Evolutionary conservation across 1,284 basidiomycete species (phyloP).

Genomic region (Fistulinella cinereoalba): DNA sequence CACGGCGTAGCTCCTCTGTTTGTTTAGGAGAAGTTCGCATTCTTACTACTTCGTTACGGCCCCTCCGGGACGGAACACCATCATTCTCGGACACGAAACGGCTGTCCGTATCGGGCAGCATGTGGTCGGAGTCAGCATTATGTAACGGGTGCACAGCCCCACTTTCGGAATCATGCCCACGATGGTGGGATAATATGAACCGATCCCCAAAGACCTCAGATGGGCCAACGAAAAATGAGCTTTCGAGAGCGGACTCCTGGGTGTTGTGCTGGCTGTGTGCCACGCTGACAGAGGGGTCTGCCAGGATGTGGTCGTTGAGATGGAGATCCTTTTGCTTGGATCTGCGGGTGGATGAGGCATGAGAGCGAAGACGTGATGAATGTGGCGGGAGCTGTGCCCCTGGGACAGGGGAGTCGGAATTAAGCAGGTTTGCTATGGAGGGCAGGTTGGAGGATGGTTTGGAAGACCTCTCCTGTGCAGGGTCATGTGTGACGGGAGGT

Average conservation of each 20-base stretch:
- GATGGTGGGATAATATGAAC: constrained; percentile 35
- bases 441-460: constrained; percentile 35
- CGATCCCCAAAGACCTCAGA: constrained; percentile 32
- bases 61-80: constrained; percentile 30
- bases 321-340: constrained; percentile 34
- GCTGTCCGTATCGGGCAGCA: constrained; percentile 30
- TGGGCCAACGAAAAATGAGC: constrained; percentile 33
- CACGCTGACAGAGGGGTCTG: constrained; percentile 14
- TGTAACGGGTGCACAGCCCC: constrained; percentile 29
- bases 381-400: constrained; percentile 32
- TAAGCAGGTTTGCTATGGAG: constrained; percentile 46
- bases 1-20: constrained; percentile 60
- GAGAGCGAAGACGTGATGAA: constrained; percentile 27
- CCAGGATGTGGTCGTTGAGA: constrained; percentile 29
- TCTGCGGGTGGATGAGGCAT: constrained; percentile 35
- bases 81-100: constrained; percentile 39
- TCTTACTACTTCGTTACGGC: constrained; percentile 36
- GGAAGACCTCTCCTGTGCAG: constrained; percentile 17
- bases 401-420: constrained; percentile 34
- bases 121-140: constrained; percentile 30
- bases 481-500: constrained; percentile 8
- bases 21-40: constrained; percentile 62
- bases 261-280: constrained; percentile 8
- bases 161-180: constrained; percentile 28
- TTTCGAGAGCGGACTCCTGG: constrained; percentile 25